Evolutionary conservation across 2,329 filamentous ascomycete genomes (phyloP).

Genomic region (Trichoderma asperellum): DNA sequence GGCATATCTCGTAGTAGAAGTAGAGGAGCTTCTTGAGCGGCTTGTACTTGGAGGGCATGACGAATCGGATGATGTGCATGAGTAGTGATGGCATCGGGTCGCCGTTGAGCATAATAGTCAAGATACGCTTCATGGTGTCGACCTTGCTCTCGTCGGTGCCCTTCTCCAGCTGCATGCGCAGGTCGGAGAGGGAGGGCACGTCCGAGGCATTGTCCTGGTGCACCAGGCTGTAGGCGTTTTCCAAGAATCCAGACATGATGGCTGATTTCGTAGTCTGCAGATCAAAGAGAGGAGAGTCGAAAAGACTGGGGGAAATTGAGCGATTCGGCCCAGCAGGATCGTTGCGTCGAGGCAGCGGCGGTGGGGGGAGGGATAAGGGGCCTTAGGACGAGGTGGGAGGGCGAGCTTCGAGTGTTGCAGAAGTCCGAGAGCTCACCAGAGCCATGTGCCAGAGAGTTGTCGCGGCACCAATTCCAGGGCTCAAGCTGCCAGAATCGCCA

Average conservation of each 20-base stretch:
- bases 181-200: conserved; percentile 84
- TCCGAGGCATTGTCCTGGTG: conserved; percentile 97
- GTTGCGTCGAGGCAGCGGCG: conserved; percentile 39
- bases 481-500: conserved; percentile 38
- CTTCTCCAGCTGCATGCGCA: conserved; percentile 92
- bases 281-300: conserved; percentile 28
- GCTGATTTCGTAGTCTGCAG: conserved; percentile 33
- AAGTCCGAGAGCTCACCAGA: conserved; percentile 36
- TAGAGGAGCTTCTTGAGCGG: conserved; percentile 96
- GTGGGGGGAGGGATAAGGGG: conserved; percentile 43
- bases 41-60: conserved; percentile 98
- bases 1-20: conserved; percentile 99
- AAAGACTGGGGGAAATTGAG: conserved; percentile 25
- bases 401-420: conserved; percentile 35
- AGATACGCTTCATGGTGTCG: conserved; percentile 94
- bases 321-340: conserved; percentile 32
- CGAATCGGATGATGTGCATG: conserved; percentile 99
- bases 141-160: conserved; percentile 90
- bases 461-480: conserved; percentile 38
- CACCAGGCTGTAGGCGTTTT: conserved; percentile 94
- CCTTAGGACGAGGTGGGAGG: conserved; percentile 30
- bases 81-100: conserved; percentile 93
- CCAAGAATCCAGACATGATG: conserved; percentile 92
- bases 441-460: conserved; percentile 39
- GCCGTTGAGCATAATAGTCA: conserved; percentile 97